A percentile compares a stretch with the other conserved stretches of the same genome.
These are phyloP conservation scores for Rhynchospora pubera DNA, from an alignment of 176 grass and related monocot genomes.

Conservation along the genomic window DNA sequence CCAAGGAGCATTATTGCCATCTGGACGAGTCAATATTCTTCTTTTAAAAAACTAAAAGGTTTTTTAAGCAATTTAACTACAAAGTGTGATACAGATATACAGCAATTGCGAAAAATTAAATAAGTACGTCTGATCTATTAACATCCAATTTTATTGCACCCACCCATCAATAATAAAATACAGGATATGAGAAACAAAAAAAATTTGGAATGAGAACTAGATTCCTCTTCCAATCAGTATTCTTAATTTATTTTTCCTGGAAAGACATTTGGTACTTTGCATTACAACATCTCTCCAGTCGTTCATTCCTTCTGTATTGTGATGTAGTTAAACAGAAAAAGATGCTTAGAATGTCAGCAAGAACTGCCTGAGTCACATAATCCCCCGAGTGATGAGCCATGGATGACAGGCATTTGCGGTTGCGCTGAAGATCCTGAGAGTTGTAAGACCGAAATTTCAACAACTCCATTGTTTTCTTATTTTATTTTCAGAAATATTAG, in stretches of 20 bases:
- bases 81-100: too few relatives aligned
- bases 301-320: neutral
- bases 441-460: constrained; percentile 29
- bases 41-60: too few relatives aligned
- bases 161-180: too few relatives aligned
- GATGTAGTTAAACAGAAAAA: constrained; percentile 36
- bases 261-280: neutral
- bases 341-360: constrained; percentile 39
- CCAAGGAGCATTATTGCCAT: too few relatives aligned
- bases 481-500: neutral
- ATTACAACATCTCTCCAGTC: neutral
- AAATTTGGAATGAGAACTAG: too few relatives aligned
- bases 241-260: neutral
- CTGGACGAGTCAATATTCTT: too few relatives aligned
- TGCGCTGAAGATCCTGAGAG: constrained; percentile 58
- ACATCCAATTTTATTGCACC: too few relatives aligned
- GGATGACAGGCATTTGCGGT: constrained; percentile 49
- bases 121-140: too few relatives aligned
- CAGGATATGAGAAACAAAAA: too few relatives aligned
- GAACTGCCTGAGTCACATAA: constrained; percentile 30
- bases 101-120: too few relatives aligned
- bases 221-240: neutral
- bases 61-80: too few relatives aligned
- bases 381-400: constrained; percentile 47
- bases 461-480: neutral